Percentiles rank a stretch among this genome's conserved stretches.
These are phyloP conservation scores for Linnemannia zychae DNA, from an alignment of 192 early-diverging fungal species.

Conservation along the genomic window DNA sequence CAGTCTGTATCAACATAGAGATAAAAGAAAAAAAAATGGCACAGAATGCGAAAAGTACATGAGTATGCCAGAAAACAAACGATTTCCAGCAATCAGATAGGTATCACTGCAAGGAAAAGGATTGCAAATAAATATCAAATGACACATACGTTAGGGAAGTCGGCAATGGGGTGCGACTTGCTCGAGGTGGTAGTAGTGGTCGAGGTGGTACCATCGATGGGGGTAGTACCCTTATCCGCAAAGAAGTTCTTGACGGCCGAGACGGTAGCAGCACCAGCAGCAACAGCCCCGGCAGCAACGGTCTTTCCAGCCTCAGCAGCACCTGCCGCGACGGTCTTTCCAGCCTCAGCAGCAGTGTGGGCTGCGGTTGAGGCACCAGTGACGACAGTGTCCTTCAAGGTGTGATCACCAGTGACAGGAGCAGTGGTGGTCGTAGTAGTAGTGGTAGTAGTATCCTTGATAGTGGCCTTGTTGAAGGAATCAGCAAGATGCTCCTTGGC, in stretches of 20 bases:
- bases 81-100: too few species aligned
- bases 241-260: background rate
- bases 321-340: background rate
- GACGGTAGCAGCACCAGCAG: background rate
- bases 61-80: too few species aligned
- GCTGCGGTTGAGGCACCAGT: background rate
- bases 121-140: too few species aligned
- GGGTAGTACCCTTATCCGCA: background rate
- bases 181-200: background rate
- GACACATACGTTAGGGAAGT: background rate
- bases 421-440: background rate
- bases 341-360: background rate
- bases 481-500: constrained; percentile 24
- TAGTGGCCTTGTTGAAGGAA: background rate
- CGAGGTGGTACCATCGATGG: too few species aligned
- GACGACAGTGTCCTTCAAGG: background rate
- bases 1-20: background rate
- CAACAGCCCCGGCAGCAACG: background rate
- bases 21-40: too few species aligned
- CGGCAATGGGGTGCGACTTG: background rate
- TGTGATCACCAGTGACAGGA: background rate
- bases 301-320: background rate
- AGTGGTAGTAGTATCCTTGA: background rate
- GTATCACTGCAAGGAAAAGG: too few species aligned
- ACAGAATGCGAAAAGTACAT: too few species aligned